Evolutionary conservation across 2,329 filamentous ascomycete species (phyloP), one percentile per base, ranked within the genome.

Genomic region (Apiospora hydei): DNA sequence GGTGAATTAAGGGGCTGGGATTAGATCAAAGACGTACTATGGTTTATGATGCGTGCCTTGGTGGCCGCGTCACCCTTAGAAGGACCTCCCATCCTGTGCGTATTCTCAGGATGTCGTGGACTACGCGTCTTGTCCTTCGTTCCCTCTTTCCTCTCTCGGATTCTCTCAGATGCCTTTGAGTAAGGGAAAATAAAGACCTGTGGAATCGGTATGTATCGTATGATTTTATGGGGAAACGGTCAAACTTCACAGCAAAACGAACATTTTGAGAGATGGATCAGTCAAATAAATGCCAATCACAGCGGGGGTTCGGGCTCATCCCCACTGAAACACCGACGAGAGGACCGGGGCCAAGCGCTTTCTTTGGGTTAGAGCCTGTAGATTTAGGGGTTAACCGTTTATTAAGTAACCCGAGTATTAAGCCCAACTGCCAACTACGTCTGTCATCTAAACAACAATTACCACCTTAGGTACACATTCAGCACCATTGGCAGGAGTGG

Each of bases 11-110:
- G 6, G 26, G 53, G 26, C 14, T 61, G 46, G 18, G 21, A 47
- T 21, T 2, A 61, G 1, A n/a, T 49, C 21, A 2, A 51, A 26
- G 21, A 51, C 57, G 57, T 64, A 64, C 57, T 96, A 85, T 98
- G 95, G 46, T 86, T 86, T 79, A 96, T 89, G 81, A 94, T 91
- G 72, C 91, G 89, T 72, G 85, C 77, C 78, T 90, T 90, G 72
- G 85, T 69, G 66, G 72, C 72, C 11, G 70, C 72, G n/a, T 73
- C 72, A 18, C 67, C 47, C 49, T 46, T 47, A 18, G 69, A 16
- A 51, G 70, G 53, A 26, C 26, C 41, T 6, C n/a, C 66, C 66
- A 68, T 68, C 6, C n/a, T 68, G n/a, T 24, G 38, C 16, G 24
- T 30, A 34, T 21, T 30, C 13, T 21, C 41, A 16, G 34, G 4